Evolutionary conservation across 73 alveolate genomes (phyloP), one percentile per base, ranked within the genome.

Genomic region (Effrenium voratum): DNA sequence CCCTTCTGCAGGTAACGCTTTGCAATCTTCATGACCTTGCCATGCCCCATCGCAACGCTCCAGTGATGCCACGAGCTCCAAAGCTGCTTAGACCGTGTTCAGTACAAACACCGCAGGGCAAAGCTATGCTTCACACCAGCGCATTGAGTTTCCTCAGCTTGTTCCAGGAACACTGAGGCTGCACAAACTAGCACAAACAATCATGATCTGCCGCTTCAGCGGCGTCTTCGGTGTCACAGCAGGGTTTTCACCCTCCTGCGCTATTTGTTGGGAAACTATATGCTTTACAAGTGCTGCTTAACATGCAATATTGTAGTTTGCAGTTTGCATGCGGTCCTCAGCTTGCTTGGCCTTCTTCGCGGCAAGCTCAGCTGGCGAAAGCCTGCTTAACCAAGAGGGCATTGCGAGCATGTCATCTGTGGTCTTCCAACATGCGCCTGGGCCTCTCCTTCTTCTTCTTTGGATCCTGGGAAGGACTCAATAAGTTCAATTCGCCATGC

Each of bases 271-370:
- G 63, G 63, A 52, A 19, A 52, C 19, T 12, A 12, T 8, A 12
- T 19, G 40, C 40, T 30, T 8, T 36, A 86, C 97, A 68, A 86
- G 13, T 86, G 88, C 68, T 90, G 97, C 97, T 90, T 90, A 28
- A 87, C 97, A 45, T 90, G 66, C 87, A n/a, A n/a, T n/a, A n/a
- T n/a, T n/a, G 19, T 52, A 52, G 26, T 52, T 19, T 52, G 63
- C 26, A 52, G 63, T 12, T 52, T 12, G 8, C 26, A 12, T 19
- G 40, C 40, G 47, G 12, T 36, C 97, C 97, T 90, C 97, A 13
- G 97, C 97, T 90, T 90, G 97, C 97, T 90, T 90, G 40, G 97
- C 97, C 66, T 90, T 90, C 87, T 90, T 90, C n/a, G 97, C 97
- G 15, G 97, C 97, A 28, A 90, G 97, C 87, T 90, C 97, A 19